Evolutionary conservation across 2,329 filamentous ascomycete genomes (phyloP).

Genomic region (Harringtonia aguacate): DNA sequence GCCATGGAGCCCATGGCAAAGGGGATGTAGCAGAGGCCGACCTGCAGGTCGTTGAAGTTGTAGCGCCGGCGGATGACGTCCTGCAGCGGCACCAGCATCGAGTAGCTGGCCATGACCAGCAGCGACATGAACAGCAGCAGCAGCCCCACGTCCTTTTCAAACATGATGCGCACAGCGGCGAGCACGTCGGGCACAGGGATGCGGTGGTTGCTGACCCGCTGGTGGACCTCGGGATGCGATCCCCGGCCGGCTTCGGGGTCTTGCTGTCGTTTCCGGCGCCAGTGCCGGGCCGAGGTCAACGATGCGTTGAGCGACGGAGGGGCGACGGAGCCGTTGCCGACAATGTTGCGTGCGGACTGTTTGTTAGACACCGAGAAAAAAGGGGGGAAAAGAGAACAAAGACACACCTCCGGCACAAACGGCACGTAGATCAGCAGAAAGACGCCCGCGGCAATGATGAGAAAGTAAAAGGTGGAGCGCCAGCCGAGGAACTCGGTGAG

Average conservation of each 20-base stretch:
- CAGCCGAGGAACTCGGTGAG: constrained; percentile 40
- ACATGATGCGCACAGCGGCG: constrained; percentile 20
- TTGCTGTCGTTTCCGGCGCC: not conserved
- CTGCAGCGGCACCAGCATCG: constrained; percentile 21
- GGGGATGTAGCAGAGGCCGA: constrained; percentile 32
- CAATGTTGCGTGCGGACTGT: constrained; percentile 27
- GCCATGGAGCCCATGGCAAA: constrained; percentile 25
- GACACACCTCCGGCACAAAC: constrained; percentile 12
- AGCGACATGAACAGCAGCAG: constrained; percentile 23
- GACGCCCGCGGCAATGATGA: constrained; percentile 30
- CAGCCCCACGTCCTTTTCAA: constrained; percentile 23
- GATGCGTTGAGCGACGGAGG: constrained; percentile 19
- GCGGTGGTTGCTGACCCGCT: constrained; percentile 7
- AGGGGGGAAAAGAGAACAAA: not conserved
- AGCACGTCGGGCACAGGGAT: constrained; percentile 19
- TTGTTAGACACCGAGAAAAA: too few relatives aligned
- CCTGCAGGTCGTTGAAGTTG: constrained; percentile 23
- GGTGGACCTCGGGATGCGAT: constrained; percentile 2
- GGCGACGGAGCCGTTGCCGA: constrained; percentile 32
- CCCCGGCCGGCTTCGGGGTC: constrained; percentile 6
- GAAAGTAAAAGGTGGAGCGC: constrained; percentile 45
- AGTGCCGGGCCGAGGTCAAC: constrained; percentile 7
- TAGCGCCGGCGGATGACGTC: constrained; percentile 21
- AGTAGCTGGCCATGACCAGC: constrained; percentile 23
- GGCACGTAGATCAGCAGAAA: constrained; percentile 21